These are phyloP conservation scores for Tuber borchii DNA, from an alignment of 495 filamentous ascomycete species.

Conservation along the genomic window DNA sequence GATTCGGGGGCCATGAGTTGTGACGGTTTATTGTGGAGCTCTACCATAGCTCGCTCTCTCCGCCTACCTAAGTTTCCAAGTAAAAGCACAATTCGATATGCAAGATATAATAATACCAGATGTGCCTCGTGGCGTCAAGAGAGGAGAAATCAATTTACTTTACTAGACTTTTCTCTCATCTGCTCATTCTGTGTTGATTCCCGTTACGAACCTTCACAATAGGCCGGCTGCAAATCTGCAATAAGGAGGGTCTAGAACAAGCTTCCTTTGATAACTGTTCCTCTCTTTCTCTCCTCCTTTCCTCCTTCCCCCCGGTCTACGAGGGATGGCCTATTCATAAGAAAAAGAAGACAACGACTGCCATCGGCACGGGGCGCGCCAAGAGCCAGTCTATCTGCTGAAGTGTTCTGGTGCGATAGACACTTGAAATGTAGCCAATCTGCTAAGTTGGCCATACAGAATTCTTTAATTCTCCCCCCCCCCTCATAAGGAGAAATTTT, in stretches of 20 bases:
- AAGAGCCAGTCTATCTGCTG: neutral
- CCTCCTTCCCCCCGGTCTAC: neutral
- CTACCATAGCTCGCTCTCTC: neutral
- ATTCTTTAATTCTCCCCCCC: neutral
- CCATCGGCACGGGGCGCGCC: neutral
- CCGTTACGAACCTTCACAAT: neutral
- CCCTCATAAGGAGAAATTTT: neutral
- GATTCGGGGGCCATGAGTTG: neutral
- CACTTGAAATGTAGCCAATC: neutral
- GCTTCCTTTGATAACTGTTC: neutral
- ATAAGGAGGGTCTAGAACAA: neutral
- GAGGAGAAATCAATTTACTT: neutral
- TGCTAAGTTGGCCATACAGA: neutral
- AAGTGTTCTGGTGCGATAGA: too few relatives aligned
- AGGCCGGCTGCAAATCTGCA: neutral
- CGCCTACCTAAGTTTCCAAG: neutral
- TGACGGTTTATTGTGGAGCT: too few relatives aligned
- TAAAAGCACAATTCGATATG: neutral
- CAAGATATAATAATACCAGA: neutral
- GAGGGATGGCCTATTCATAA: neutral
- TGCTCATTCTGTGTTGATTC: neutral
- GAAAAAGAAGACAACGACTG: neutral
- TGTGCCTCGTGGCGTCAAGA: neutral
- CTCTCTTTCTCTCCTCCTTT: neutral
- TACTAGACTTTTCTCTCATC: neutral